Evolutionary conservation across 352 stramenopile species (phyloP), one percentile per base, ranked within the genome.

Genomic region (Pythium biforme): DNA sequence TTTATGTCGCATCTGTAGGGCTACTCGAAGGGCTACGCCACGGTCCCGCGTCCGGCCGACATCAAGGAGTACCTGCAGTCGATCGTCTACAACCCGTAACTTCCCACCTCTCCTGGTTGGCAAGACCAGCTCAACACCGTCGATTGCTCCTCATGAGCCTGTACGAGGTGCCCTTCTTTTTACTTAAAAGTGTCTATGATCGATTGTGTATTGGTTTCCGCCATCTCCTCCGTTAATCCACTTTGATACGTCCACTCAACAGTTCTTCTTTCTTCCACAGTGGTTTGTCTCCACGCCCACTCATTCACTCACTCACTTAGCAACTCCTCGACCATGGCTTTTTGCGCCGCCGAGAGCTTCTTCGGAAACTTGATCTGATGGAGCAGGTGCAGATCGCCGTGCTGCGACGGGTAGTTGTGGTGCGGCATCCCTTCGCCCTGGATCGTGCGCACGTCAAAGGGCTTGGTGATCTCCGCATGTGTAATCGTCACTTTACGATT

Each of bases 381-480:
- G 40, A 95, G 96, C 45, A 99, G 82, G 70, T 95, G 96, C 23
- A 99, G 81, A 68, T 98, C 86, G 48, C 96, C 97, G 66, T 84
- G 95, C 65, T 95, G 78, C 7, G 83, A 93, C 25, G 83, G 83
- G 50, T 79, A 89, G 66, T 91, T 92, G 79, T 98, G 88, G 46
- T 97, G 70, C 9, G 97, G 96, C 96, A 99, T 99, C 49, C 97
- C 97, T 71, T 99, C 97, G 34, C 83, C 90, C 34, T 82, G 65
- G n/a, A 99, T 79, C 31, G 74, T 71, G 61, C 93, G 81, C 11
- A 98, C 92, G 64, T 99, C 79, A 59, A 98, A 97, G 10, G 90
- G 92, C 64, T 97, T 96, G 0, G 90, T 98, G 22, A 99, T 82
- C 37, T 83, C 79, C 29, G 92, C 53, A 37, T 87, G 76, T 27